These are phyloP conservation scores for Alternaria angustiovoidea DNA, from an alignment of 2,329 filamentous ascomycete genomes.

Conservation along the genomic window DNA sequence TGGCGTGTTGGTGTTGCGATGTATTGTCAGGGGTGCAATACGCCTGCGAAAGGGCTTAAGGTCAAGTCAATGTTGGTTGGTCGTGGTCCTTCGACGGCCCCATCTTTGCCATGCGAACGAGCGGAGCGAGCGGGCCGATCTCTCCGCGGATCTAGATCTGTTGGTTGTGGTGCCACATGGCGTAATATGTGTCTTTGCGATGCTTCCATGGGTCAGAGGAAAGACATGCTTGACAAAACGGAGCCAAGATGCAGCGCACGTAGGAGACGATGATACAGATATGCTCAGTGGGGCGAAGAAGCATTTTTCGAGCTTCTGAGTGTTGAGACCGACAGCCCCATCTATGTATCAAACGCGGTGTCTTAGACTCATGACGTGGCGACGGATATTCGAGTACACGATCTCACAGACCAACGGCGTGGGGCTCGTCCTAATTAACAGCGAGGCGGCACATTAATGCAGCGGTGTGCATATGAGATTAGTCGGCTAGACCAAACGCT, in stretches of 20 bases:
- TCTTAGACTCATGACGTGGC: slow-evolving; percentile 1
- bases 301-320: background rate
- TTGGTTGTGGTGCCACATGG: slow-evolving; percentile 3
- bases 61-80: background rate
- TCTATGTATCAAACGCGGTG: background rate
- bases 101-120: slow-evolving; percentile 13
- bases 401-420: background rate
- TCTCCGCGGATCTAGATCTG: background rate
- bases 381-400: background rate
- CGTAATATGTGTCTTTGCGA: background rate
- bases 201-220: background rate
- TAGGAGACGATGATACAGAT: background rate
- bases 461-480: background rate
- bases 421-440: background rate
- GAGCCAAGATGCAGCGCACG: background rate
- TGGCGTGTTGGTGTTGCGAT: too few species aligned
- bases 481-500: background rate
- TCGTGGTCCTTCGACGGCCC: slow-evolving; percentile 2
- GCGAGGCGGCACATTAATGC: background rate
- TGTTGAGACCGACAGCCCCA: background rate
- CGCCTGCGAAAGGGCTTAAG: background rate
- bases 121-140: slow-evolving; percentile 12
- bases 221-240: background rate
- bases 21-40: background rate
- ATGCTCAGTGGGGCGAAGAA: background rate